These are phyloP conservation scores for Bretschneidera sinensis DNA, from an alignment of 345 rosid genomes.

Conservation along the genomic window DNA sequence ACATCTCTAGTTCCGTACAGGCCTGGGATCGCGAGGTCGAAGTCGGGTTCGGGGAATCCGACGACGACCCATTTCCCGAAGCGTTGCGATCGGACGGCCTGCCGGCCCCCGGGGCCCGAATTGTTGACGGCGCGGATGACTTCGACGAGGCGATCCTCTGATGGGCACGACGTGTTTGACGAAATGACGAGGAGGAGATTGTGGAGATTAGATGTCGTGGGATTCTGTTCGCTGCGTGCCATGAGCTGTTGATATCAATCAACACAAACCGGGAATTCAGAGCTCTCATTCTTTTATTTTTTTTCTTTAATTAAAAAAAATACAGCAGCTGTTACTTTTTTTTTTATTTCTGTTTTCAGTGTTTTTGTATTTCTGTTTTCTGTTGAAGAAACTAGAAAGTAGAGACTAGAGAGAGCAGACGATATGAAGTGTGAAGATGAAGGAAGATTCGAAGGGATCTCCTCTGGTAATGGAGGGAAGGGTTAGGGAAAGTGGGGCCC, in stretches of 20 bases:
- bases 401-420: conserved; percentile 13
- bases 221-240: conserved; percentile 38
- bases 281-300: conserved; percentile 38
- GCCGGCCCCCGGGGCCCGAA: conserved; percentile 47
- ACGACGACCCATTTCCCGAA: conserved; percentile 35
- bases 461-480: conserved; percentile 35
- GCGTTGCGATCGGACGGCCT: conserved; percentile 40
- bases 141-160: conserved; percentile 39
- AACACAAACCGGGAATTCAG: conserved; percentile 55
- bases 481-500: conserved; percentile 42
- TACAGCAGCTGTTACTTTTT: background rate
- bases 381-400: conserved; percentile 3
- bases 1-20: conserved; percentile 58
- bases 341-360: conserved; percentile 1
- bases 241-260: conserved; percentile 67
- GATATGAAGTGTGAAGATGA: conserved; percentile 19
- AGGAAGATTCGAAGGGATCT: conserved; percentile 82
- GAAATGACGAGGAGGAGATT: conserved; percentile 53
- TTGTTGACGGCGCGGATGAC: conserved; percentile 35
- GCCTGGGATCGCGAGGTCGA: conserved; percentile 32
- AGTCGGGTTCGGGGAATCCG: conserved; percentile 27
- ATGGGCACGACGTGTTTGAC: conserved; percentile 51
- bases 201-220: conserved; percentile 34
- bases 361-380: background rate
- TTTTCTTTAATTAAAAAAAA: background rate